A percentile compares a stretch with the other conserved stretches of the same genome.
Evolutionary conservation across 306 rosid species (phyloP).

Genomic region (Purshia tridentata): DNA sequence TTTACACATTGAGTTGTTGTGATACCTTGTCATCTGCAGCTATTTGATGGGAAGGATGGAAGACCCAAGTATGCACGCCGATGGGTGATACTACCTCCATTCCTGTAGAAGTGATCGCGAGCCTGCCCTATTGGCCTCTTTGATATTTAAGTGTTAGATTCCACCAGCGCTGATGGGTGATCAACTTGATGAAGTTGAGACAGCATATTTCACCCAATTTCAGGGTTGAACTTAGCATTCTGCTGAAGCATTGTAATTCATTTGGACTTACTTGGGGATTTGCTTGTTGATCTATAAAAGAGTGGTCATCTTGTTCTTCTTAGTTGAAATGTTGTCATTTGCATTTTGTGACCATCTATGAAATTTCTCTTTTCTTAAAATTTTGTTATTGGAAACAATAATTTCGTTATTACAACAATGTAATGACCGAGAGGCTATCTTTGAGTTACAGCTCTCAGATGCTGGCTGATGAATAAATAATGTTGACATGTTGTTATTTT

Average conservation of each 20-base stretch:
- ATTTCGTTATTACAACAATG: background rate
- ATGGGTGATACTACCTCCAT: conserved; percentile 90
- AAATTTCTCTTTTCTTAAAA: background rate
- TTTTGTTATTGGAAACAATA: background rate
- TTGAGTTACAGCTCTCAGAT: background rate
- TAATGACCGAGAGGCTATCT: background rate
- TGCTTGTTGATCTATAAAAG: background rate
- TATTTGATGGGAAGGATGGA: conserved; percentile 95
- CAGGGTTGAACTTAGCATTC: background rate
- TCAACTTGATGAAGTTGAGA: conserved; percentile 1
- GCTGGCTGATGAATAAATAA: background rate
- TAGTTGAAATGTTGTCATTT: background rate
- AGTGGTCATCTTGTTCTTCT: conserved; percentile 1
- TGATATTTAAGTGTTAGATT: background rate
- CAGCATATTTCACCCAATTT: background rate
- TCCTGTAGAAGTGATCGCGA: conserved; percentile 49
- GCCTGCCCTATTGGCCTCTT: conserved; percentile 9
- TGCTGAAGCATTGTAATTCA: conserved; percentile 2
- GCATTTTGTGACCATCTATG: background rate
- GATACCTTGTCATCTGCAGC: conserved; percentile 44
- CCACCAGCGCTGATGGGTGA: background rate
- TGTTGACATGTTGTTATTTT: background rate
- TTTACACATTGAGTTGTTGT: background rate
- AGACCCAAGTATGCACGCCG: conserved; percentile 89
- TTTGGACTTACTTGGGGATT: background rate